Percentiles rank a stretch among this genome's conserved stretches.
Evolutionary conservation across 768 basidiomycete genomes (phyloP).

Genomic region (Cyclocybe cylindracea): DNA sequence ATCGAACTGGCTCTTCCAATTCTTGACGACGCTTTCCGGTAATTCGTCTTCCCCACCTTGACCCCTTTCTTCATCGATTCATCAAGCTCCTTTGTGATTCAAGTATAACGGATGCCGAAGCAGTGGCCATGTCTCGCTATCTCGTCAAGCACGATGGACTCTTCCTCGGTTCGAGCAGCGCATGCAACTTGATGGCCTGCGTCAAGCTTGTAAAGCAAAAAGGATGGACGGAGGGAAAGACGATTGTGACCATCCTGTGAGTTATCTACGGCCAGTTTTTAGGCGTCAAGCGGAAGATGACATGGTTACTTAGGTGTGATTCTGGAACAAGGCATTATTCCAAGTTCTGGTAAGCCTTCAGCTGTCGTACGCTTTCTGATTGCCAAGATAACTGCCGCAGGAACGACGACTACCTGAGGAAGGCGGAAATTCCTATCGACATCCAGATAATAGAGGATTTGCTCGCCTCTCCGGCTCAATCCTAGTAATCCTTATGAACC

Average conservation of each 20-base stretch:
- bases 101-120: constrained; percentile 91
- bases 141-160: constrained; percentile 89
- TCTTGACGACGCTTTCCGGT: constrained; percentile 91
- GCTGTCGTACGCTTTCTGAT: background rate
- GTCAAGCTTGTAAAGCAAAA: constrained; percentile 74
- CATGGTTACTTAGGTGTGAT: constrained; percentile 64
- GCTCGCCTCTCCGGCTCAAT: constrained; percentile 25
- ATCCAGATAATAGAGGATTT: constrained; percentile 42
- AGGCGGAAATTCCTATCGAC: constrained; percentile 45
- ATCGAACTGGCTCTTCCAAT: constrained; percentile 82
- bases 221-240: constrained; percentile 68
- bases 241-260: constrained; percentile 85
- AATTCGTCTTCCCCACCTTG: constrained; percentile 6
- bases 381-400: constrained; percentile 21
- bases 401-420: constrained; percentile 56
- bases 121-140: constrained; percentile 94
- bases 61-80: background rate
- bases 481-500: background rate
- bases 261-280: constrained; percentile 20
- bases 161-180: constrained; percentile 94
- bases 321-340: constrained; percentile 92
- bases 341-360: constrained; percentile 53
- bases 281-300: background rate
- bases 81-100: background rate
- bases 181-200: constrained; percentile 94